A percentile compares a stretch with the other conserved stretches of the same genome.
These are phyloP conservation scores for Falciphora oryzae DNA, from an alignment of 2,329 filamentous ascomycete genomes.

Conservation along the genomic window DNA sequence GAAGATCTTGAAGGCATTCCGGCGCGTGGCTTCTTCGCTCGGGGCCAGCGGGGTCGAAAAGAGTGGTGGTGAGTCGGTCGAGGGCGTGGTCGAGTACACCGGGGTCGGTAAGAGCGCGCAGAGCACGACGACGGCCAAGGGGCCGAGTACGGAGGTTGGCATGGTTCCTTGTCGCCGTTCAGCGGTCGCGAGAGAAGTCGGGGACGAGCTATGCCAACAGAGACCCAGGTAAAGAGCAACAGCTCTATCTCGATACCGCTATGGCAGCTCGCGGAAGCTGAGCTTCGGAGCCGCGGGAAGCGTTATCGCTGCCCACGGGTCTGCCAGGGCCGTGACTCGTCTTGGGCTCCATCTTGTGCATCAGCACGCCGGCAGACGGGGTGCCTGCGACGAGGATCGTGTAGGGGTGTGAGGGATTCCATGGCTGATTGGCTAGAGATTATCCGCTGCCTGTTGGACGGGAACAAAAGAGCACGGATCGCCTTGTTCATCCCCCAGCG, in stretches of 20 bases:
- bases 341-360: too few relatives aligned
- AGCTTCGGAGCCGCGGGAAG: not conserved
- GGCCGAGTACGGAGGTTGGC: not conserved
- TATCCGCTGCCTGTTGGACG: not conserved
- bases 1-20: constrained; percentile 62
- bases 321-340: not conserved
- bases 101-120: not conserved
- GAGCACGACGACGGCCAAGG: not conserved
- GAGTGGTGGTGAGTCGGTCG: not conserved
- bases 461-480: not conserved
- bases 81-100: too few relatives aligned
- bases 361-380: too few relatives aligned
- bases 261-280: too few relatives aligned
- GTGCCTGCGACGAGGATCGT: too few relatives aligned
- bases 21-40: constrained; percentile 30
- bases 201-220: too few relatives aligned
- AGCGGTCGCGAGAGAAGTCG: not conserved
- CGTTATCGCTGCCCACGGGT: not conserved
- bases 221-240: not conserved
- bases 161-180: not conserved
- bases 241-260: not conserved
- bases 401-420: too few relatives aligned
- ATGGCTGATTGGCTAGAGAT: not conserved
- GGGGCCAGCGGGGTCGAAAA: constrained; percentile 19
- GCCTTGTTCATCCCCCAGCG: not conserved